These are phyloP conservation scores for Metschnikowia lunata DNA, from an alignment of 805 yeast species.

Conservation along the genomic window DNA sequence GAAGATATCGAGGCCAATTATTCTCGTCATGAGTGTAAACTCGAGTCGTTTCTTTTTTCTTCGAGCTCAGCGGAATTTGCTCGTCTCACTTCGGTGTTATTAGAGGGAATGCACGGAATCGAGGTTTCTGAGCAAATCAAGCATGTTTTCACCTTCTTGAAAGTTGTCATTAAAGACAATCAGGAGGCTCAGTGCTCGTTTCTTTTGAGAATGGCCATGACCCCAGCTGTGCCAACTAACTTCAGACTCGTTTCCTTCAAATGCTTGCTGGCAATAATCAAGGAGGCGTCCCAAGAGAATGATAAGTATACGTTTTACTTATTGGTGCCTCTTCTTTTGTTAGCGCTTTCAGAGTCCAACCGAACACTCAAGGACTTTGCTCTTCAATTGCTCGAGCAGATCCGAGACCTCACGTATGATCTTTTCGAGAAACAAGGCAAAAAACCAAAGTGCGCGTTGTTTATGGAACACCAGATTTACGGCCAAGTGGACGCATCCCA, in stretches of 20 bases:
- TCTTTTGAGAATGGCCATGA: slow-evolving; percentile 50
- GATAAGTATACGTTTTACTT: slow-evolving; percentile 31
- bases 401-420: slow-evolving; percentile 29
- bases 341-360: slow-evolving; percentile 50
- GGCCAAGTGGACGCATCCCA: slow-evolving; percentile 43
- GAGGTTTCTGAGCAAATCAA: slow-evolving; percentile 7
- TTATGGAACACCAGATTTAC: slow-evolving; percentile 54
- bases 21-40: slow-evolving; percentile 11
- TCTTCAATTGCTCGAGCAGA: slow-evolving; percentile 18
- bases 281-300: slow-evolving; percentile 21
- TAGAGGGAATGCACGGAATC: slow-evolving; percentile 37
- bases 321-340: slow-evolving; percentile 53
- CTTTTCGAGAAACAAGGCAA: slow-evolving; percentile 31
- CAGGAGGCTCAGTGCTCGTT: slow-evolving; percentile 51
- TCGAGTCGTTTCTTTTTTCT: slow-evolving; percentile 33
- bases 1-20: not conserved
- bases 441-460: slow-evolving; percentile 33
- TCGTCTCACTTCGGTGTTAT: slow-evolving; percentile 38
- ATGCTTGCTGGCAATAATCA: slow-evolving; percentile 24
- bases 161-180: slow-evolving; percentile 10
- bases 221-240: slow-evolving; percentile 55
- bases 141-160: slow-evolving; percentile 6
- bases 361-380: slow-evolving; percentile 44
- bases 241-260: slow-evolving; percentile 50
- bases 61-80: slow-evolving; percentile 38